Base-by-base conservation (phyloP, 2,329 filamentous ascomycete genomes). In the Grosmannia clavigera region DNA sequence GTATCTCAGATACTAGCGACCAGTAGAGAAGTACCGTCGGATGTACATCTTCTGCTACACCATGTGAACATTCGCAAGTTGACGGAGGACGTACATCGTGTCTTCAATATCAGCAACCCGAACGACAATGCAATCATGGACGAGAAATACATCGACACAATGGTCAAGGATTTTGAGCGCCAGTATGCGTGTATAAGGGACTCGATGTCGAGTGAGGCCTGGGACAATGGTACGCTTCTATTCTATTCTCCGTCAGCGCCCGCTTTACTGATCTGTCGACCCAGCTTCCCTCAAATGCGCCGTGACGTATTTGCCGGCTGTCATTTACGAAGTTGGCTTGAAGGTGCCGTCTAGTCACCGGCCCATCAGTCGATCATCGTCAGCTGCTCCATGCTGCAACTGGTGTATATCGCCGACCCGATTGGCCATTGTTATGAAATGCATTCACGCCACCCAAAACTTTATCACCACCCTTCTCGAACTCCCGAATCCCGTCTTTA, bases 401-500 rank as follows among this genome's bases (percentile, higher is more conserved):
- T 67, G 66, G 66, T 67, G 66, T 50, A 12, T 33, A 3, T 65
- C 64, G 10, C 29, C 59, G 2, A 57, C 59, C 9, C 65, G 66
- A 7, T 54, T 64, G 4, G 61, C 61, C 3, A 52, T 67, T 3
- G 48, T 66, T 9, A 50, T 64, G 46, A 63, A 64, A 31, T 60
- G 61, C 60, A 59, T 64, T 10, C 54, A 58, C 12, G 65, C 66
- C 7, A 58, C 63, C 19, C 65, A 65, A 53, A 57, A 29, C 40
- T 67, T 60, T 46, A 59, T 67, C 27, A 58, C 51, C 38, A 52
- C 50, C n/a, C 65, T 63, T 54, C 22, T 66, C 2, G 61, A 31
- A 1, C 48, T 66, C 25, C 55, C 64, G 12, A 29, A 61, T 5
- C 38, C 40, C 3, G 55, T 56, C 5, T 38, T 64, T 11, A 61